phyloP scores from a whole-genome alignment of 306 rosid genomes.

The Arachis stenosperma region DNA sequence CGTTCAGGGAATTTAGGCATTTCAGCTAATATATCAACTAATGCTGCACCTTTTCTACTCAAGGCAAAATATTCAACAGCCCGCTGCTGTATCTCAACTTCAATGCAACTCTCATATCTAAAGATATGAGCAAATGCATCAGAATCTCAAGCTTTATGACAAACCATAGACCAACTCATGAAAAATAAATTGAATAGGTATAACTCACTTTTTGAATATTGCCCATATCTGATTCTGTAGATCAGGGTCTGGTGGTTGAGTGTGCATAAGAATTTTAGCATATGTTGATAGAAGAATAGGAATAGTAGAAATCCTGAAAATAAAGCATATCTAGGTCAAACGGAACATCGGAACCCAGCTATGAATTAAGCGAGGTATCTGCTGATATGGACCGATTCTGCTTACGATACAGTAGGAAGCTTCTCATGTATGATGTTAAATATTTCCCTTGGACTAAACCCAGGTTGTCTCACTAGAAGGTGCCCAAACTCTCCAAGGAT shows the following conservation, averaged over 20 bases:
- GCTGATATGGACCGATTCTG: constrained; percentile 22
- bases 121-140: constrained; percentile 30
- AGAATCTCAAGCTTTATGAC: constrained; percentile 16
- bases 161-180: constrained; percentile 11
- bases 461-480: constrained; percentile 73
- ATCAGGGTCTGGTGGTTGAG: constrained; percentile 77
- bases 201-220: constrained; percentile 69
- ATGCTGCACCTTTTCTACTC: constrained; percentile 71
- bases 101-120: constrained; percentile 81
- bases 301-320: constrained; percentile 65
- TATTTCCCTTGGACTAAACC: constrained; percentile 70
- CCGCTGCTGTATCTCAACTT: constrained; percentile 81
- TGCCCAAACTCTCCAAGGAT: constrained; percentile 84
- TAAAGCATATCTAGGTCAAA: constrained; percentile 30
- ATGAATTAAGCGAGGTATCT: background rate
- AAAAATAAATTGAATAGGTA: constrained; percentile 23
- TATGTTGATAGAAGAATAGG: constrained; percentile 82
- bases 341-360: constrained; percentile 2
- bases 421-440: constrained; percentile 68
- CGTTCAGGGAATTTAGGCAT: constrained; percentile 91
- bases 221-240: constrained; percentile 84
- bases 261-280: constrained; percentile 81
- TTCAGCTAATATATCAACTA: constrained; percentile 76
- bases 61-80: constrained; percentile 80
- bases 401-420: constrained; percentile 84